Evolutionary conservation across 305 asterid genomes (phyloP).

Genomic region (Withania somnifera): DNA sequence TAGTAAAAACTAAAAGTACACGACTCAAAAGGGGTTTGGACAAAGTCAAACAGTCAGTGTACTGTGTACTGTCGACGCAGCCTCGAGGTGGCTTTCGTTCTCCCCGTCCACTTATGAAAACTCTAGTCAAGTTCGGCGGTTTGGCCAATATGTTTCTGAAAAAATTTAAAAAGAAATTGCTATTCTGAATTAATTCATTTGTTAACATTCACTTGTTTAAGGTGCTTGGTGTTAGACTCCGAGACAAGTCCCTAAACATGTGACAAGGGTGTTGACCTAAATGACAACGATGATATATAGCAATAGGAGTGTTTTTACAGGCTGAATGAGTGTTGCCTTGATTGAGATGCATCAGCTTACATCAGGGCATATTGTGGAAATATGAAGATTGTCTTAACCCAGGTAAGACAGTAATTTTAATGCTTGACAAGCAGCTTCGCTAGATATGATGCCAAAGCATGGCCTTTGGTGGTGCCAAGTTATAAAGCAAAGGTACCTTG

Average conservation of each 20-base stretch:
- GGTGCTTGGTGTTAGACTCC: too few species aligned
- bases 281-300: not conserved
- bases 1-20: too few species aligned
- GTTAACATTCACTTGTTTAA: too few species aligned
- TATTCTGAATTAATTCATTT: too few species aligned
- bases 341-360: not conserved
- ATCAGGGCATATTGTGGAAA: not conserved
- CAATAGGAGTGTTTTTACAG: not conserved
- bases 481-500: not conserved
- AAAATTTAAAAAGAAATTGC: too few species aligned
- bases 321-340: too few species aligned
- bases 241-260: not conserved
- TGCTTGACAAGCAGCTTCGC: not conserved
- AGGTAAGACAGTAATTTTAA: too few species aligned
- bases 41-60: not conserved
- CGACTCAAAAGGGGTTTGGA: not conserved
- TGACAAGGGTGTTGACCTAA: not conserved
- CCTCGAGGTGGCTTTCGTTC: too few species aligned
- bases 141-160: too few species aligned
- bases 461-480: not conserved
- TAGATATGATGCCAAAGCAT: not conserved
- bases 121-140: too few species aligned
- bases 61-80: too few species aligned
- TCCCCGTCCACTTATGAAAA: too few species aligned
- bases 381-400: not conserved